Conservation (phyloP, 176 grass and related monocot genomes). For the Poa pratensis region DNA sequence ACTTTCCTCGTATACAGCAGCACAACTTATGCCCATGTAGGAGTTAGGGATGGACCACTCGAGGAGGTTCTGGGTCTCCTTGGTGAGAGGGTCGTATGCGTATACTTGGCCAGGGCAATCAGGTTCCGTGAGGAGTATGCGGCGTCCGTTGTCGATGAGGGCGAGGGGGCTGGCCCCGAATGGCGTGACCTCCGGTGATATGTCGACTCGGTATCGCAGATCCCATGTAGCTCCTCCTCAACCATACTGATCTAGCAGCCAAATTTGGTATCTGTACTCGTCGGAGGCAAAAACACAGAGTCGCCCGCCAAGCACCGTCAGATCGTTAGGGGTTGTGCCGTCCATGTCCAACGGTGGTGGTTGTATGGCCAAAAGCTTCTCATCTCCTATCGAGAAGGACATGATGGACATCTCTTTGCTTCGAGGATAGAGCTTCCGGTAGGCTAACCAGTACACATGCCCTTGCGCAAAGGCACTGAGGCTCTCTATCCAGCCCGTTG, state of each 20-base stretch:
- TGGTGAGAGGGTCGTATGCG: neutral
- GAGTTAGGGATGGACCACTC: neutral
- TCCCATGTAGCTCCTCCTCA: neutral
- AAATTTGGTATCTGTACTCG: neutral
- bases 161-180: neutral
- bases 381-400: neutral
- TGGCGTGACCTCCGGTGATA: neutral
- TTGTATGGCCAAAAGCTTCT: neutral
- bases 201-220: neutral
- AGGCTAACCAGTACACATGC: constrained; percentile 11
- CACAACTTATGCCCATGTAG: neutral
- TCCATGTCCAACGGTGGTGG: neutral
- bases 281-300: neutral
- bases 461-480: neutral
- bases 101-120: neutral
- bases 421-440: neutral
- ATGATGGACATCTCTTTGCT: neutral
- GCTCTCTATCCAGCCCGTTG: neutral
- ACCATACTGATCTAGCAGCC: neutral
- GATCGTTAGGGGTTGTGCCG: neutral
- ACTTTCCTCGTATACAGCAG: neutral
- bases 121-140: neutral
- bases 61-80: neutral
- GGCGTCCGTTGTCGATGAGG: neutral
- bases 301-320: neutral